Base-by-base conservation (phyloP, 768 basidiomycete species). In the Suillus placidus region DNA sequence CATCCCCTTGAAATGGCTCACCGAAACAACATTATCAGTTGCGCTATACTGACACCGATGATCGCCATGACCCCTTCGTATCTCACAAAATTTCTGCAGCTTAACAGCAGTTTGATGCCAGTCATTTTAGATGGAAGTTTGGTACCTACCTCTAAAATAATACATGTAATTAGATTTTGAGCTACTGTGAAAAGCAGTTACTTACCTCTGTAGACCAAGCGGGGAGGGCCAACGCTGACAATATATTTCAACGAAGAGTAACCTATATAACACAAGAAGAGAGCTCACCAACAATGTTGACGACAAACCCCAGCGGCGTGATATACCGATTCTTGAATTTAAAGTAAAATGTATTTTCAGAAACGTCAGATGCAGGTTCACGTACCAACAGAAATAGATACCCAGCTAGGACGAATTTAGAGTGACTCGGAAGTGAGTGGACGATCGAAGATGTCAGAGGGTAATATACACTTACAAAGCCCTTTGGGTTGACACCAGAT, bases 221-320 rank as follows among this genome's bases (percentile, higher is more conserved):
- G 14, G 56, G 37, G 37, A 38, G 56, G 56, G 56, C 38, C 35
- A 57, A 38, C 0, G 37, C 56, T 57, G 20, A 8, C 37, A 57
- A 38, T 23, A 37, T 37, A 16, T 38, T 38, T 57, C 37, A 38
- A 38, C n/a, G 4, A 57, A 38, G 8, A 57, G 37, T 16, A 7
- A 38, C 14, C 13, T 23, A 26, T 23, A 26, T 26, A 23, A 57
- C 8, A 37, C n/a, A 16, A 16, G 23, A 16, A 57, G 37, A 56
- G 37, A 38, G 56, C 56, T 38, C 14, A 57, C 56, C 83, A 4
- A 71, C 57, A 0, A 87, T 67, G 64, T 87, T 87, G 62, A 87
- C 71, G 14, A 87, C 80, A 70, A 88, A 88, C 1, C 84, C 84
- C 1, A 87, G 72, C 0, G 86, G 86, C 1, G 84, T 86, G n/a